These are phyloP conservation scores for Ascochyta rabiei DNA, from an alignment of 2,329 filamentous ascomycete genomes.

Conservation along the genomic window DNA sequence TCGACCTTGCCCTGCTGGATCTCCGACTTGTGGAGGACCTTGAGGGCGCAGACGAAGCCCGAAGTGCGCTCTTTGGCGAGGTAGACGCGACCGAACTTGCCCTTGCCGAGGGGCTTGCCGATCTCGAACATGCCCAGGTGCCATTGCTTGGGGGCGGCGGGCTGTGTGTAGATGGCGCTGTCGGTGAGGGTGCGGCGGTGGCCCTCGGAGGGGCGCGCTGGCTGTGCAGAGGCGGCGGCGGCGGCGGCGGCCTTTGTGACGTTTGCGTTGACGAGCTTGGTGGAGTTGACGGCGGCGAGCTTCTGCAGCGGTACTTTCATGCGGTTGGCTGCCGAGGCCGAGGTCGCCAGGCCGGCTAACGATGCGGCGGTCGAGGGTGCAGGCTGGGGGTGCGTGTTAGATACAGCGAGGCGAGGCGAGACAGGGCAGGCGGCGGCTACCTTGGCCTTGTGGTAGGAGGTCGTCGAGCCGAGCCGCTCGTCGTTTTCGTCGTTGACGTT, in stretches of 20 bases:
- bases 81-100: slow-evolving; percentile 87
- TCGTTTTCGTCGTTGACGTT: slow-evolving; percentile 88
- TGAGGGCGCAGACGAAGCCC: slow-evolving; percentile 84
- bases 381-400: slow-evolving; percentile 48
- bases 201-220: slow-evolving; percentile 51
- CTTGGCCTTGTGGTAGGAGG: slow-evolving; percentile 76
- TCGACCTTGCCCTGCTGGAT: slow-evolving; percentile 80
- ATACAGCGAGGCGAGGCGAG: slow-evolving; percentile 8
- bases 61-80: slow-evolving; percentile 79
- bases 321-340: slow-evolving; percentile 59
- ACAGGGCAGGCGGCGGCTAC: slow-evolving; percentile 54
- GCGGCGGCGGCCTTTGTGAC: slow-evolving; percentile 70
- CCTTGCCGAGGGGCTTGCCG: slow-evolving; percentile 82
- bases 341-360: slow-evolving; percentile 55
- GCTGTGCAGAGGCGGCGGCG: slow-evolving; percentile 65
- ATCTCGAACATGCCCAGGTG: slow-evolving; percentile 96
- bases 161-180: slow-evolving; percentile 52
- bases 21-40: slow-evolving; percentile 85
- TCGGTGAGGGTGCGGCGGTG: slow-evolving; percentile 55
- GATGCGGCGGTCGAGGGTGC: slow-evolving; percentile 45
- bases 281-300: slow-evolving; percentile 77
- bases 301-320: slow-evolving; percentile 80
- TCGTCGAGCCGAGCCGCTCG: slow-evolving; percentile 60
- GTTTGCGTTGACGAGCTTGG: slow-evolving; percentile 48
- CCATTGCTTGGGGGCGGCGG: slow-evolving; percentile 61